Evolutionary conservation across 768 basidiomycete species (phyloP).

Genomic region (Naganishia antarctica): DNA sequence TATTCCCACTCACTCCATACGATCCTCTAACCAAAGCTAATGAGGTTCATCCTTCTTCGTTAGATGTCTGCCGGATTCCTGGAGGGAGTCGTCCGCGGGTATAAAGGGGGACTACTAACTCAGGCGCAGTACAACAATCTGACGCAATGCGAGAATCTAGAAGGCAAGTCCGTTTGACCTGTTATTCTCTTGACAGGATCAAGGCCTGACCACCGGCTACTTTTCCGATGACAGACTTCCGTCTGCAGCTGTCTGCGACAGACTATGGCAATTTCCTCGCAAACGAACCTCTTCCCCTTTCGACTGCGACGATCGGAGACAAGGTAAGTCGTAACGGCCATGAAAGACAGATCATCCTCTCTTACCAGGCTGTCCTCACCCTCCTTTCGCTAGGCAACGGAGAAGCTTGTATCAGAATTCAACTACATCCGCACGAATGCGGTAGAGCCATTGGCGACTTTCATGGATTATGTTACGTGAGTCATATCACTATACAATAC

Average conservation of each 20-base stretch:
- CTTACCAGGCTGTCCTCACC: not conserved
- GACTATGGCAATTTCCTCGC: slow-evolving; percentile 98
- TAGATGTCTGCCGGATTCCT: slow-evolving; percentile 51
- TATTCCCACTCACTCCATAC: slow-evolving; percentile 2
- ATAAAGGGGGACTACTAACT: slow-evolving; percentile 85
- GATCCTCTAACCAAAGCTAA: not conserved
- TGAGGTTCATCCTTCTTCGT: not conserved
- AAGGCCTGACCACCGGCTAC: no score
- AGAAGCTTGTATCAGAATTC: slow-evolving; percentile 93
- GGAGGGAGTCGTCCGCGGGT: slow-evolving; percentile 63
- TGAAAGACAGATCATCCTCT: not conserved
- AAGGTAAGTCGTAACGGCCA: slow-evolving; percentile 50
- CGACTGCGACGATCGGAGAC: slow-evolving; percentile 92
- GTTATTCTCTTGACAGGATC: not conserved
- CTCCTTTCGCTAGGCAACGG: slow-evolving; percentile 63
- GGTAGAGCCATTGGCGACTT: slow-evolving; percentile 81
- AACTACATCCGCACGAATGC: slow-evolving; percentile 87
- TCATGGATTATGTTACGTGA: slow-evolving; percentile 96
- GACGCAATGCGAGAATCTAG: slow-evolving; percentile 93
- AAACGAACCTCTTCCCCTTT: slow-evolving; percentile 87
- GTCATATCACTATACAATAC: no score
- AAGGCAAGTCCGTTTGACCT: slow-evolving; percentile 58
- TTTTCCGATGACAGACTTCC: no score
- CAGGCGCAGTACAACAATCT: slow-evolving; percentile 87
- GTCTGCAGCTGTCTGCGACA: slow-evolving; percentile 89